phyloP scores from a whole-genome alignment of 202 grass and related monocot genomes.

The Alloteropsis angusta region DNA sequence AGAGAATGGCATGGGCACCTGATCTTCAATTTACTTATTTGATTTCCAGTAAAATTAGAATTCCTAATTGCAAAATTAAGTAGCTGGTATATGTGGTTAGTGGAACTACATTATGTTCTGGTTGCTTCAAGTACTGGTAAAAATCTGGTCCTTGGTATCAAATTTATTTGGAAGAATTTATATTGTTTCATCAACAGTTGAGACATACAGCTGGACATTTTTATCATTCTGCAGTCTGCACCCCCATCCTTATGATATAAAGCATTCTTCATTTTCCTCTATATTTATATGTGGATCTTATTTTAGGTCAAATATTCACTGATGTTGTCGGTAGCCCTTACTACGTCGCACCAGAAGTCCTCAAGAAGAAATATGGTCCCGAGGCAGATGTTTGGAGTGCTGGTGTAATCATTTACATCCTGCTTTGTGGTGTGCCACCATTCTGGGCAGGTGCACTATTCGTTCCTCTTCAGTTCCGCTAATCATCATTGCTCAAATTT shows the following conservation, averaged over 20 bases:
- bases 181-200: background rate
- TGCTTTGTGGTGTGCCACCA: constrained; percentile 78
- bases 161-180: background rate
- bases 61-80: background rate
- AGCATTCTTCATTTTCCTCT: background rate
- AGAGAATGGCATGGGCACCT: background rate
- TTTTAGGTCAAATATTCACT: constrained; percentile 69
- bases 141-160: background rate
- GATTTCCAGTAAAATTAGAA: background rate
- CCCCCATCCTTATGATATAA: background rate
- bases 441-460: constrained; percentile 70
- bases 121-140: background rate
- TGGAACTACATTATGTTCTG: background rate
- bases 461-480: background rate
- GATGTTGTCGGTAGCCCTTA: constrained; percentile 96
- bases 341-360: constrained; percentile 88
- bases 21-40: background rate
- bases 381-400: constrained; percentile 95
- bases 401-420: constrained; percentile 91
- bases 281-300: background rate
- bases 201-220: background rate
- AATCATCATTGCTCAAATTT: background rate
- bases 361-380: constrained; percentile 83
- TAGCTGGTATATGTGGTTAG: background rate
- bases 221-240: background rate